Evolutionary conservation across 2,329 filamentous ascomycete species (phyloP).

Genomic region (Ophiocordyceps camponoti-leonardi): DNA sequence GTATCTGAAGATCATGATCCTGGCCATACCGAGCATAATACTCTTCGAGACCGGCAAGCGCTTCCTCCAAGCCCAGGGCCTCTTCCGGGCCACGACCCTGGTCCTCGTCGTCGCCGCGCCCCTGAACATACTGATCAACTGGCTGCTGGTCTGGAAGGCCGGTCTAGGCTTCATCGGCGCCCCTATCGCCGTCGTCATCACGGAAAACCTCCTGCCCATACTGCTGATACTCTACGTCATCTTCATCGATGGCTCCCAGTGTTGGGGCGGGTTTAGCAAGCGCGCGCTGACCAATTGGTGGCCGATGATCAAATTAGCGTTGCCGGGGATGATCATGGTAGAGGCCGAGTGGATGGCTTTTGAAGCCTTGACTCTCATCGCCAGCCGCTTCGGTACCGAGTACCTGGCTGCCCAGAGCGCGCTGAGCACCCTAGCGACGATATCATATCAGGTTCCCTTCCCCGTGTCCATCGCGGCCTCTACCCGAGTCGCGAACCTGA

Average conservation of each 20-base stretch:
- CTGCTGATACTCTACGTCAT: conserved; percentile 64
- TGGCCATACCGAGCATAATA: conserved; percentile 60
- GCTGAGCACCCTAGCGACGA: conserved; percentile 56
- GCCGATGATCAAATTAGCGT: conserved; percentile 65
- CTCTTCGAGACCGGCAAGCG: conserved; percentile 65
- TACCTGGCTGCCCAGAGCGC: conserved; percentile 80
- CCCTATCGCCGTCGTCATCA: conserved; percentile 63
- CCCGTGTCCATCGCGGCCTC: conserved; percentile 76
- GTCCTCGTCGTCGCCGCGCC: conserved; percentile 62
- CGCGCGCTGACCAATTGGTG: conserved; percentile 62
- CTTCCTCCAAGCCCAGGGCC: conserved; percentile 67
- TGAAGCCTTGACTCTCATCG: conserved; percentile 72
- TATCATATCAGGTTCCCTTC: conserved; percentile 86
- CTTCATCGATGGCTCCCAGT: conserved; percentile 56
- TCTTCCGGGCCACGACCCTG: conserved; percentile 64
- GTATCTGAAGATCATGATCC: conserved; percentile 55
- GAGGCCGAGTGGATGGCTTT: conserved; percentile 89
- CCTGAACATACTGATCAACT: conserved; percentile 62
- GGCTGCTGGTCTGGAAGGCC: conserved; percentile 59
- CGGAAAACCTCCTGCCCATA: conserved; percentile 59
- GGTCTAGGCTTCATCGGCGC: conserved; percentile 61
- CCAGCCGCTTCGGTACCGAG: conserved; percentile 62
- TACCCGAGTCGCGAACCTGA: conserved; percentile 80
- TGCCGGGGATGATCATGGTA: conserved; percentile 87
- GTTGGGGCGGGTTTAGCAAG: conserved; percentile 67